These are phyloP conservation scores for Cryphonectria naterciae DNA, from an alignment of 2,329 filamentous ascomycete species.

Conservation along the genomic window DNA sequence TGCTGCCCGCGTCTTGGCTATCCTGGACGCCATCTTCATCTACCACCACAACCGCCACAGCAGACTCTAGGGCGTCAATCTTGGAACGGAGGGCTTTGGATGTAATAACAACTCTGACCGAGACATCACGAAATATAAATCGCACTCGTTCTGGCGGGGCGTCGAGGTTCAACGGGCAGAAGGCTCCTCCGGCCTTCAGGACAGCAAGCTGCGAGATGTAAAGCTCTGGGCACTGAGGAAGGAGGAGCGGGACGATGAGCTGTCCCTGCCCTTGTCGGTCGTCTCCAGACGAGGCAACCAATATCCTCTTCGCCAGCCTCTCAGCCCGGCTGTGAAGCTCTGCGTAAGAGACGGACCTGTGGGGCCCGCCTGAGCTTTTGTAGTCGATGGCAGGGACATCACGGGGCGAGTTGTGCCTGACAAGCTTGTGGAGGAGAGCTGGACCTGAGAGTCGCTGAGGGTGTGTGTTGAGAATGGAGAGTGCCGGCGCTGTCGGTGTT, in stretches of 20 bases:
- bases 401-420: slow-evolving; percentile 45
- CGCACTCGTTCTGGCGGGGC: slow-evolving; percentile 74
- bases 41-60: slow-evolving; percentile 43
- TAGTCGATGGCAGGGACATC: slow-evolving; percentile 66
- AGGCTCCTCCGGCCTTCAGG: slow-evolving; percentile 80
- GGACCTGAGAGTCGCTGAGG: slow-evolving; percentile 49
- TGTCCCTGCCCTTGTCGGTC: slow-evolving; percentile 33
- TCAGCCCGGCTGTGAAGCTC: slow-evolving; percentile 55
- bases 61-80: slow-evolving; percentile 40
- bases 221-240: slow-evolving; percentile 76
- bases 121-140: slow-evolving; percentile 81
- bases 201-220: slow-evolving; percentile 80
- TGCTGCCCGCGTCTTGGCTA: background rate
- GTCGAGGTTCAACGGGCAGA: slow-evolving; percentile 83
- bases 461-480: slow-evolving; percentile 53
- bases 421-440: slow-evolving; percentile 59
- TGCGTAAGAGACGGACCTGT: slow-evolving; percentile 60
- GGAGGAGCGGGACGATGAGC: slow-evolving; percentile 72
- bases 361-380: slow-evolving; percentile 51
- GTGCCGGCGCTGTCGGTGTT: slow-evolving; percentile 22
- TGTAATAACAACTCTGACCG: slow-evolving; percentile 70
- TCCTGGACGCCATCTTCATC: slow-evolving; percentile 32
- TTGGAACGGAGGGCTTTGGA: slow-evolving; percentile 51
- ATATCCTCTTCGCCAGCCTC: slow-evolving; percentile 20
- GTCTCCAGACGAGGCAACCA: slow-evolving; percentile 4